phyloP scores from a whole-genome alignment of 108 stramenopile species.

The Thalassiosira profunda region DNA sequence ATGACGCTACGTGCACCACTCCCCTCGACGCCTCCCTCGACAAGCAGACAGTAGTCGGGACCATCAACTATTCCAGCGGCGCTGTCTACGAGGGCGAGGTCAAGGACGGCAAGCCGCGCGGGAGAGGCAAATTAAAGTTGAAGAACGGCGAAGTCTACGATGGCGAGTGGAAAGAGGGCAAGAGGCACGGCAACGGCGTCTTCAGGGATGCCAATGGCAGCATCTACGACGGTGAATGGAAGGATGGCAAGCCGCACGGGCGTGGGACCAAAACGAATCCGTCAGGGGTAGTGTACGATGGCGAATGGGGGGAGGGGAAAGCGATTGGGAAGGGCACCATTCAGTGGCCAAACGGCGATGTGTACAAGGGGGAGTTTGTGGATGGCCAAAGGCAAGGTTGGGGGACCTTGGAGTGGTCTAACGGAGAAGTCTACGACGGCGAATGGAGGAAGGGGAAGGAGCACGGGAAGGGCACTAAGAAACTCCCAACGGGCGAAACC shows the following conservation, averaged over 20 bases:
- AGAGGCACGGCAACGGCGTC: conserved; percentile 72
- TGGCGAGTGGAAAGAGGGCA: conserved; percentile 89
- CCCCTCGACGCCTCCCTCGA: no score
- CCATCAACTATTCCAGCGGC: no score
- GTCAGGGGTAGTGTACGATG: conserved; percentile 73
- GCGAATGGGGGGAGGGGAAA: conserved; percentile 78
- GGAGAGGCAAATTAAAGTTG: conserved; percentile 77
- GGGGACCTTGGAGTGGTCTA: conserved; percentile 70
- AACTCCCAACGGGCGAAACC: conserved; percentile 85
- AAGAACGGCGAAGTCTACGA: conserved; percentile 80
- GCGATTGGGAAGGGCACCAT: conserved; percentile 85
- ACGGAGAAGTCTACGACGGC: conserved; percentile 92
- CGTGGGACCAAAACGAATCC: conserved; percentile 73
- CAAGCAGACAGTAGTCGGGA: no score
- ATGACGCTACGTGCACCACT: no score
- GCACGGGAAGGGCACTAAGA: conserved; percentile 87
- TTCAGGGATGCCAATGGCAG: conserved; percentile 79
- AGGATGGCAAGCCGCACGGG: conserved; percentile 79
- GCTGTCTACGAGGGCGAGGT: conserved; percentile 94
- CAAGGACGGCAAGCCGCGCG: conserved; percentile 70
- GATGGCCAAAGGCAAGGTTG: conserved; percentile 76
- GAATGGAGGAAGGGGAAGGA: conserved; percentile 88
- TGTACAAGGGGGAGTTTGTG: conserved; percentile 87
- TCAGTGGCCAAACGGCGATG: conserved; percentile 73
- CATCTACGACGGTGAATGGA: conserved; percentile 86